These are phyloP conservation scores for Iris macrosiphon DNA, from an alignment of 106 monocot genomes.

Conservation along the genomic window DNA sequence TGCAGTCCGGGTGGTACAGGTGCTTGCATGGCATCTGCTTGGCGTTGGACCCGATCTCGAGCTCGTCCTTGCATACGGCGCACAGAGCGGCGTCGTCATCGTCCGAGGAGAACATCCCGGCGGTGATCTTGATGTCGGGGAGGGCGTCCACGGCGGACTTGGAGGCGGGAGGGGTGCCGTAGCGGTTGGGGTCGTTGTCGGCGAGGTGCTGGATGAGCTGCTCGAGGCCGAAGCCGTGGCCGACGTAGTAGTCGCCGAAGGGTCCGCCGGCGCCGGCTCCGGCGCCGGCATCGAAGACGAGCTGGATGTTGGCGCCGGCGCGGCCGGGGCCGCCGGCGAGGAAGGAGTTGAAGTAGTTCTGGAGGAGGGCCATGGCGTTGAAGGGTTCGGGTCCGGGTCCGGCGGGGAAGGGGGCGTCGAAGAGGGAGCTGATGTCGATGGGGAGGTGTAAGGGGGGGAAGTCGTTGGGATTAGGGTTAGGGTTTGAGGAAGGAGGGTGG, in stretches of 20 bases:
- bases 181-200: conserved; percentile 89
- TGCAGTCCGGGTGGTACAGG: conserved; percentile 79
- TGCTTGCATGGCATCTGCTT: conserved; percentile 94
- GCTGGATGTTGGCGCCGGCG: conserved; percentile 75
- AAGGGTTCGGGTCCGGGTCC: conserved; percentile 15
- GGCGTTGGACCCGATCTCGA: conserved; percentile 54
- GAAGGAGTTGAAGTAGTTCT: conserved; percentile 36
- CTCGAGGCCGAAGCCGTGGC: conserved; percentile 80
- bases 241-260: conserved; percentile 84
- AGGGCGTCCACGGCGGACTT: conserved; percentile 48
- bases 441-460: conserved; percentile 19
- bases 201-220: conserved; percentile 83
- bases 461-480: conserved; percentile 13
- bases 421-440: conserved; percentile 14
- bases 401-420: conserved; percentile 1
- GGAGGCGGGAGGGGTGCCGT: conserved; percentile 85
- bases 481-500: conserved; percentile 8
- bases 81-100: conserved; percentile 77
- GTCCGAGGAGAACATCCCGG: conserved; percentile 31
- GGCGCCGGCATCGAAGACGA: conserved; percentile 50
- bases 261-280: conserved; percentile 48
- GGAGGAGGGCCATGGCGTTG: conserved; percentile 37
- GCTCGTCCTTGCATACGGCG: conserved; percentile 85
- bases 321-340: conserved; percentile 49
- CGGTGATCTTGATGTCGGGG: conserved; percentile 42